Evolutionary conservation across 2,329 filamentous ascomycete genomes (phyloP), one percentile per base, ranked within the genome.

Genomic region (Dissoconium aciculare): DNA sequence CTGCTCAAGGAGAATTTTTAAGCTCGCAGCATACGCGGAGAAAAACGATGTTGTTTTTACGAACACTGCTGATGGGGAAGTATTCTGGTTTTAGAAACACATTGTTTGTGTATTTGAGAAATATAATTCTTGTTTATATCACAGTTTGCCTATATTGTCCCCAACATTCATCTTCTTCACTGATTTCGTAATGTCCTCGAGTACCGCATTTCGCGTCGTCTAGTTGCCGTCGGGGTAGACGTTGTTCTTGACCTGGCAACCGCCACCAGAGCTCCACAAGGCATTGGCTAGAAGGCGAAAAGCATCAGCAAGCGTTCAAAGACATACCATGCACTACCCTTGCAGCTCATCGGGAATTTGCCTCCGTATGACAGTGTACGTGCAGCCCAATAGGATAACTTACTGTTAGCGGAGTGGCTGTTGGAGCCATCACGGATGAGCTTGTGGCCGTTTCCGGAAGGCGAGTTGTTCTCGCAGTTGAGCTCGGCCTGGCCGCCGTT

Each of bases 41-140:
- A 11, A 45, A 46, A 3, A 50, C 44, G 3, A 47, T 52, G 45
- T 49, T 50, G 25, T 26, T 49, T 26, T 8, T 8, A n/a, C n/a
- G 19, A n/a, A 23, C 19, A 23, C 19, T 23, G 8, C 8, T 23
- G n/a, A 23, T 23, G 8, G 8, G 8, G 19, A 23, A 23, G 8
- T 8, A 23, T 8, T 23, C 8, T 23, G 19, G n/a, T 23, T n/a
- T 8, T 8, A 8, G 19, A 23, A 8, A n/a, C 8, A 23, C 19
- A 23, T 8, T 23, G 19, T 8, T 23, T n/a, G n/a, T n/a, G n/a
- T 23, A 23, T 8, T 8, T 23, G 19, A 23, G 8, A 8, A 23
- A 8, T n/a, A 23, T 23, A 23, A 23, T 23, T 8, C 8, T 8
- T 23, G n/a, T 23, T 23, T 23, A 23, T 23, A 8, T 23, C 19